Evolutionary conservation across 2,329 filamentous ascomycete genomes (phyloP).

Genomic region (Trichoderma koningiopsis): DNA sequence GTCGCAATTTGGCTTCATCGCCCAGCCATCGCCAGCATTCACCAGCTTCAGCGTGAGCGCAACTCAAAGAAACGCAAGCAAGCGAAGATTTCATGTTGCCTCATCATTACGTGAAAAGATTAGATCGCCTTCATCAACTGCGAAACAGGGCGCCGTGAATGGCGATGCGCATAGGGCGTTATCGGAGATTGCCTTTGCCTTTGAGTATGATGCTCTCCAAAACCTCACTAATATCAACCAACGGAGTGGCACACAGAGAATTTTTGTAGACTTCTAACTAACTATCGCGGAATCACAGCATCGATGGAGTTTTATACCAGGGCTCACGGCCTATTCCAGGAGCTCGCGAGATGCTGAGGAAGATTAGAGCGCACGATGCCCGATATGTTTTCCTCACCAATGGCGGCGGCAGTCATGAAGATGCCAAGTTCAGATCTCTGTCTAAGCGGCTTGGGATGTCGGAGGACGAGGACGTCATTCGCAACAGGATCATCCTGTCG

Average conservation of each 20-base stretch:
- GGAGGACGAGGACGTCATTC: slow-evolving; percentile 40
- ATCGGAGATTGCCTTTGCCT: slow-evolving; percentile 43
- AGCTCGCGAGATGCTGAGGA: slow-evolving; percentile 71
- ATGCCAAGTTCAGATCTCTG: slow-evolving; percentile 40
- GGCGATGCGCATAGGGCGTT: slow-evolving; percentile 33
- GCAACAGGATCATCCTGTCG: slow-evolving; percentile 64
- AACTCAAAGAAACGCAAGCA: neutral
- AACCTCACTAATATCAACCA: too few species aligned
- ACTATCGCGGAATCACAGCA: slow-evolving; percentile 45
- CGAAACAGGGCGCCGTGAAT: slow-evolving; percentile 5
- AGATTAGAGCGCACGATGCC: slow-evolving; percentile 72
- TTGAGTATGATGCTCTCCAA: slow-evolving; percentile 35
- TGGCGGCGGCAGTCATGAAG: slow-evolving; percentile 83
- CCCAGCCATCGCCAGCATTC: neutral
- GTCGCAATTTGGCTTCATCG: neutral
- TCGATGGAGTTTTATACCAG: slow-evolving; percentile 94
- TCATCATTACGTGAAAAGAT: neutral
- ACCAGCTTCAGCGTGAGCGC: neutral
- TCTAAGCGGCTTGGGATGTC: slow-evolving; percentile 38
- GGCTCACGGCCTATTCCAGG: slow-evolving; percentile 77
- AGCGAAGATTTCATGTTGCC: slow-evolving; percentile 4
- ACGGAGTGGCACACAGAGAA: neutral
- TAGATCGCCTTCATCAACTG: neutral
- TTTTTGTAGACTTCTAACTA: neutral
- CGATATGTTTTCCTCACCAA: slow-evolving; percentile 96